These are phyloP conservation scores for Tetrahymena borealis DNA, from an alignment of 73 alveolate genomes.

Conservation along the genomic window DNA sequence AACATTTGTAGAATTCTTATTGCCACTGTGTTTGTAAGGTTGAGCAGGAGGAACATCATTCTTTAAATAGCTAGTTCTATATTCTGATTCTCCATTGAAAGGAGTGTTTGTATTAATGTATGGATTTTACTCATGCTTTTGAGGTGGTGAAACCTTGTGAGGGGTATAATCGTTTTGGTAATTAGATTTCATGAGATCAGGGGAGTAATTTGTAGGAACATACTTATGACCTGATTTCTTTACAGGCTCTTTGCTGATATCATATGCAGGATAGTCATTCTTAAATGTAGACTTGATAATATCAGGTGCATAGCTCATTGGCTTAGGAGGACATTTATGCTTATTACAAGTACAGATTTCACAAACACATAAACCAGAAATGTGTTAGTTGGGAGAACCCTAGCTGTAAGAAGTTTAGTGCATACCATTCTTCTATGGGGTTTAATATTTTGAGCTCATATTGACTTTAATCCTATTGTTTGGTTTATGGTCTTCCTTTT, in stretches of 20 bases:
- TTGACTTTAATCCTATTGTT: neutral
- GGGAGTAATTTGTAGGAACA: neutral
- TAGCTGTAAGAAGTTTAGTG: neutral
- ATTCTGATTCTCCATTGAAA: neutral
- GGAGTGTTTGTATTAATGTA: neutral
- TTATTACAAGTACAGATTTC: neutral
- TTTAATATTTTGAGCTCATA: neutral
- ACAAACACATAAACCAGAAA: neutral
- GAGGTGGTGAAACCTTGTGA: neutral
- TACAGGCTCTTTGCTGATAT: neutral
- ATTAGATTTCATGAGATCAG: neutral
- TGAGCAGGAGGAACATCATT: neutral
- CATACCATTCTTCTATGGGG: neutral
- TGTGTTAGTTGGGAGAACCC: neutral
- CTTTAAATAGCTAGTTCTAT: neutral
- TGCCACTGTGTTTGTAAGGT: neutral
- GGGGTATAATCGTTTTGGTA: neutral
- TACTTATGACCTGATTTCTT: neutral
- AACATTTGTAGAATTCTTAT: neutral
- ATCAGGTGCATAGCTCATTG: neutral
- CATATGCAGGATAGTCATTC: neutral
- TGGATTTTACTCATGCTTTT: neutral
- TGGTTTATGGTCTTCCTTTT: neutral
- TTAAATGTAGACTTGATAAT: neutral
- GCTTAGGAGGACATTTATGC: neutral